Base-by-base conservation (phyloP, 2,329 filamentous ascomycete species). In the Byssothecium circinans region DNA sequence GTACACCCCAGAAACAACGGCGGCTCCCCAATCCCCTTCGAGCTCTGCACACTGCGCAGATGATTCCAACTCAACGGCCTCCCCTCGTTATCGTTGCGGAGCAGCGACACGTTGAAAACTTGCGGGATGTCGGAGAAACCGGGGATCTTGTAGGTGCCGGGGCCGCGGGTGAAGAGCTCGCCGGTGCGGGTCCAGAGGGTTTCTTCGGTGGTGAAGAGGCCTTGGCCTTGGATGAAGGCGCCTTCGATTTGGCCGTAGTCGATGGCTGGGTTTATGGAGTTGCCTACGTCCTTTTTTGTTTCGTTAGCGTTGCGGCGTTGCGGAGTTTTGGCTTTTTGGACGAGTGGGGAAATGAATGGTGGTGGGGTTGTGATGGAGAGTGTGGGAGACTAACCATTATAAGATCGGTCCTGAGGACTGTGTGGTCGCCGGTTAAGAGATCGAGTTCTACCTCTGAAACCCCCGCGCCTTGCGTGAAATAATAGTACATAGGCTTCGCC, bases 401-500 rank as follows among this genome's bases (percentile, higher is more conserved):
- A 69, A 99, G 83, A 65, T 99, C 92, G 1, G 90, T 87, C 15
- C 91, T 83, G 8, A 90, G 71, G 49, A 89, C 91, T 0, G 92
- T 96, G 87, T 89, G 96, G 50, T 92, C 88, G 29, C 92, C 92
- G 0, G 92, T 97, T 17, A 99, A 75, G 0, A 89, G 88, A 70
- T 99, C 94, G 36, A 97, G 77, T 71, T 96, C 89, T 3, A 96
- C 90, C 72, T 96, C 92, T 2, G 90, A 86, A 0, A 87, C 86
- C 0, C 91, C 83, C 2, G 96, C 91, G 43, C 92, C 92, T 72
- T 71, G 67, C 0, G 94, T 97, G 75, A 96, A 97, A 78, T 99
- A 99, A 76, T 92, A 97, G 78, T 91, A 97, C 91, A 97, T 95
- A 68, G 85, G 37, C 52, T 70, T 70, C 5, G 64, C 65, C 0